phyloP scores from a whole-genome alignment of 495 filamentous ascomycete genomes.

The Lasiosphaeris hirsuta region DNA sequence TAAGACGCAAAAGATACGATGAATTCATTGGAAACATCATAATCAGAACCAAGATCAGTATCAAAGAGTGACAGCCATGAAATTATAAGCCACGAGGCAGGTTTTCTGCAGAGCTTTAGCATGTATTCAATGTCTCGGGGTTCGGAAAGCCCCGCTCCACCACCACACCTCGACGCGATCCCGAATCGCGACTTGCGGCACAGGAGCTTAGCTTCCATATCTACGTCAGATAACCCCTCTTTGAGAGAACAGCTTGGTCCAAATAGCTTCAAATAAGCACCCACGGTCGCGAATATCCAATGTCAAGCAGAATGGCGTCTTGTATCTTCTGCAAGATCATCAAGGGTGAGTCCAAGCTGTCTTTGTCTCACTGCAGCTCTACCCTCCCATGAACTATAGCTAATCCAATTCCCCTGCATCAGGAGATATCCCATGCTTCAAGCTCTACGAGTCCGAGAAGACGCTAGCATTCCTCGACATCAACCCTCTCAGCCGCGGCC shows the following conservation, averaged over 20 bases:
- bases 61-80: too few species aligned
- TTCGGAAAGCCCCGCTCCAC: background rate
- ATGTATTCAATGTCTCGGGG: too few species aligned
- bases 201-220: background rate
- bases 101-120: too few species aligned
- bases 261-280: background rate
- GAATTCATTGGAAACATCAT: too few species aligned
- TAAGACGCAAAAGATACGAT: too few species aligned
- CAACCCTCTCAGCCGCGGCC: slow-evolving; percentile 77
- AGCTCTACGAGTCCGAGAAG: slow-evolving; percentile 90
- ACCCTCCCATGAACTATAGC: slow-evolving; percentile 8
- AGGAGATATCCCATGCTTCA: slow-evolving; percentile 95
- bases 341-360: slow-evolving; percentile 59
- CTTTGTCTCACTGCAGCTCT: background rate
- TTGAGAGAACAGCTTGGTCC: background rate
- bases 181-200: background rate
- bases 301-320: slow-evolving; percentile 44
- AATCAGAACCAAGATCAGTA: too few species aligned
- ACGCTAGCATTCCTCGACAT: slow-evolving; percentile 97
- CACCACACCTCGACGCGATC: background rate
- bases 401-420: slow-evolving; percentile 18
- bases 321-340: slow-evolving; percentile 99
- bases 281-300: background rate
- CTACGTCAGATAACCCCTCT: background rate
- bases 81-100: too few species aligned